These are phyloP conservation scores for Chenopodium album DNA, from an alignment of 148 eudicot species.

Conservation along the genomic window DNA sequence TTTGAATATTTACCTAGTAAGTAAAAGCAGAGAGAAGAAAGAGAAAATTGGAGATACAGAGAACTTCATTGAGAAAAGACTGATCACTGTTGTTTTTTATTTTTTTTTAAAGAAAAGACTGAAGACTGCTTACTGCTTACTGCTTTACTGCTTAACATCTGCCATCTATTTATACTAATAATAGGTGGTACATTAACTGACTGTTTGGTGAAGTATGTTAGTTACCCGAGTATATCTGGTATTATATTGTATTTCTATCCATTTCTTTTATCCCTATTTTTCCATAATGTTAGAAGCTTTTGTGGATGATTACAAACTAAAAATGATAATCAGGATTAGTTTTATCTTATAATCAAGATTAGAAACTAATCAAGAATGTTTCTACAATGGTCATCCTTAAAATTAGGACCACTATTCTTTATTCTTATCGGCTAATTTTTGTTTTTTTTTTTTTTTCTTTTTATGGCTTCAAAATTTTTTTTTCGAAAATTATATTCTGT, in stretches of 20 bases:
- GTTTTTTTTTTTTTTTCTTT: too few relatives aligned
- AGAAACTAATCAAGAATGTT: neutral
- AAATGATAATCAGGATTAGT: neutral
- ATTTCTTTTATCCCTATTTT: too few relatives aligned
- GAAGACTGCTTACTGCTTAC: too few relatives aligned
- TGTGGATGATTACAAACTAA: neutral
- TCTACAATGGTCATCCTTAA: too few relatives aligned
- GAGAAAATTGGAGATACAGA: neutral
- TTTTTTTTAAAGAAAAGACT: too few relatives aligned
- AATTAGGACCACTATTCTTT: too few relatives aligned
- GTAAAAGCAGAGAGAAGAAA: conserved; percentile 25
- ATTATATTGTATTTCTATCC: too few relatives aligned
- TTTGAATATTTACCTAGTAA: conserved; percentile 22
- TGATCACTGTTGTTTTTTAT: neutral
- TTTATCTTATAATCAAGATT: neutral
- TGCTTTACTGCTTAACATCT: neutral
- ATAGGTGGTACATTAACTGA: neutral
- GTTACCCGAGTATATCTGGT: too few relatives aligned
- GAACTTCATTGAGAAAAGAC: conserved; percentile 19
- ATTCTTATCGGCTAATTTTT: too few relatives aligned
- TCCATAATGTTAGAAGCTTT: neutral
- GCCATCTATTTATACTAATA: neutral
- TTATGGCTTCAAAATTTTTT: too few relatives aligned
- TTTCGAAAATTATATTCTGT: too few relatives aligned
- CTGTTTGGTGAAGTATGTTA: neutral